A percentile compares a stretch with the other conserved stretches of the same genome.
Conservation (phyloP, 768 basidiomycete species). For the Lentinula aciculospora region DNA sequence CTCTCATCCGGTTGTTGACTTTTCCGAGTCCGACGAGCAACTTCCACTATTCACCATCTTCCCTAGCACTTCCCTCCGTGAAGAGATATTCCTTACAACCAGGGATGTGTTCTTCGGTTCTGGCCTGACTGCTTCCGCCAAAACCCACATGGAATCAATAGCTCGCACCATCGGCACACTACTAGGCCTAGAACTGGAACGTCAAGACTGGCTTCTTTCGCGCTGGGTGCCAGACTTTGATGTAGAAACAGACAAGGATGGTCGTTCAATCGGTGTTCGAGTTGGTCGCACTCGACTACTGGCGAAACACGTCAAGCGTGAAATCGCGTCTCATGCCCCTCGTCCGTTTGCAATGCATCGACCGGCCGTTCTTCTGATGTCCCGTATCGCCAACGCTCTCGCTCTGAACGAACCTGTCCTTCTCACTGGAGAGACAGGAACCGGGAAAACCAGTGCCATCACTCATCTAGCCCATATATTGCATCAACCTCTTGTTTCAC, state of each 20-base stretch:
- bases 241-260: constrained; percentile 63
- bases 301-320: constrained; percentile 33
- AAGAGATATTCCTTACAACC: constrained; percentile 86
- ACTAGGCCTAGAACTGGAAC: constrained; percentile 64
- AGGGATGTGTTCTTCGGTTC: constrained; percentile 90
- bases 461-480: constrained; percentile 83
- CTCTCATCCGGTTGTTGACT: constrained; percentile 33
- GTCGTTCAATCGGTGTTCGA: constrained; percentile 46
- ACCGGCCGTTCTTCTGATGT: constrained; percentile 74
- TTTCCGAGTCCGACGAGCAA: constrained; percentile 19
- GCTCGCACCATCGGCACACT: constrained; percentile 51
- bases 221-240: constrained; percentile 63
- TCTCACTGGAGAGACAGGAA: constrained; percentile 97
- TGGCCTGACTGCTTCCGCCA: constrained; percentile 48
- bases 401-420: constrained; percentile 77
- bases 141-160: constrained; percentile 42
- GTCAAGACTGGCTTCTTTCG: constrained; percentile 64
- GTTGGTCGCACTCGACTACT: constrained; percentile 60
- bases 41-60: constrained; percentile 41
- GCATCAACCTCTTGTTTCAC: constrained; percentile 69
- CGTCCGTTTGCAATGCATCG: constrained; percentile 87
- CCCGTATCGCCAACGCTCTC: constrained; percentile 72
- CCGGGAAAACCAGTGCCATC: constrained; percentile 92
- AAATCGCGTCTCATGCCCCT: constrained; percentile 23
- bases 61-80: constrained; percentile 69